A percentile compares a stretch with the other conserved stretches of the same genome.
phyloP scores from a whole-genome alignment of 2,329 filamentous ascomycete genomes.

The Cercospora sp. region DNA sequence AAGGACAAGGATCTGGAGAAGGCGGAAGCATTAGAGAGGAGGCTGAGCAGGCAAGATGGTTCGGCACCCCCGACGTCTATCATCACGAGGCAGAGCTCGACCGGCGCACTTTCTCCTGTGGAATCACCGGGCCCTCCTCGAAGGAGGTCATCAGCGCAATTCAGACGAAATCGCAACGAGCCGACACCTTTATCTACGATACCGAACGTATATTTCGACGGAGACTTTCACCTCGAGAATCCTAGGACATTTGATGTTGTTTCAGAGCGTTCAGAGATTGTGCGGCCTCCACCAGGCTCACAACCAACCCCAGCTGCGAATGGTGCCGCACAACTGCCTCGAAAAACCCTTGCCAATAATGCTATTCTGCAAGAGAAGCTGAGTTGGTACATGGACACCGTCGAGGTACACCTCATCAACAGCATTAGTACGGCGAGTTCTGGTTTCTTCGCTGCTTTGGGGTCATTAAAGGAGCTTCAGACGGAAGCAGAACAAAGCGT shows the following conservation, averaged over 20 bases:
- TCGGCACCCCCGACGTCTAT: conserved; percentile 38
- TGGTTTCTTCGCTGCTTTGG: conserved; percentile 92
- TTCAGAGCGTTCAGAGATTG: conserved; percentile 93
- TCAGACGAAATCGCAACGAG: conserved; percentile 65
- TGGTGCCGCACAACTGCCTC: conserved; percentile 56
- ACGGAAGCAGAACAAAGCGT: conserved; percentile 91
- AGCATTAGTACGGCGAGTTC: conserved; percentile 95
- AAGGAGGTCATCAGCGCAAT: conserved; percentile 52
- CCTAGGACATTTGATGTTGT: conserved; percentile 95
- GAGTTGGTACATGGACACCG: conserved; percentile 99
- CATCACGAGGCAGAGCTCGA: conserved; percentile 44
- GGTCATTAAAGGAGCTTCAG: conserved; percentile 86
- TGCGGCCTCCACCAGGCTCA: conserved; percentile 63
- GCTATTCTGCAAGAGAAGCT: conserved; percentile 97
- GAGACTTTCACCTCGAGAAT: conserved; percentile 92
- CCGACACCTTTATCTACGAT: conserved; percentile 89
- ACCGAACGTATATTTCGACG: conserved; percentile 89
- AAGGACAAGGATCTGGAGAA: conserved; percentile 47
- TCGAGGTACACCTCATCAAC: conserved; percentile 93
- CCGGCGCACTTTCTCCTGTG: conserved; percentile 47
- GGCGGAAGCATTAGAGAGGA: conserved; percentile 50
- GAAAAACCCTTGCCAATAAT: conserved; percentile 91
- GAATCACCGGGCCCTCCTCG: conserved; percentile 48
- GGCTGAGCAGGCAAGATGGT: conserved; percentile 37
- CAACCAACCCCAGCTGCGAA: conserved; percentile 53